phyloP scores from a whole-genome alignment of 192 early-diverging fungal genomes.

The Rhizoclosmatium sp. region DNA sequence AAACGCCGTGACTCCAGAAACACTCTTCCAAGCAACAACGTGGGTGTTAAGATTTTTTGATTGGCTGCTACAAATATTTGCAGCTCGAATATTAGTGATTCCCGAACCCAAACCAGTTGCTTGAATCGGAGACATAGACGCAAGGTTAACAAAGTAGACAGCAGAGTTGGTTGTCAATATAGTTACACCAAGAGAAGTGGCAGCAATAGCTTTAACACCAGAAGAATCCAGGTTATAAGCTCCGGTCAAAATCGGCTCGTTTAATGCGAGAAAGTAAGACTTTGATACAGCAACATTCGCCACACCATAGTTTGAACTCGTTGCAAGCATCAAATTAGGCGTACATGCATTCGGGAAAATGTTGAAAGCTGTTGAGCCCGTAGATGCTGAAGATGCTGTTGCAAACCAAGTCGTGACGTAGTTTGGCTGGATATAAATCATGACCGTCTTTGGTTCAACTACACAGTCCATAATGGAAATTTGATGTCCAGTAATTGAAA shows the following conservation, averaged over 20 bases:
- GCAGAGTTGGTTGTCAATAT: constrained; percentile 12
- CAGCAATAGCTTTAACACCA: background rate
- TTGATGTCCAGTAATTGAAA: constrained; percentile 12
- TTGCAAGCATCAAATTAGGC: constrained; percentile 22
- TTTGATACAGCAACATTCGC: constrained; percentile 17
- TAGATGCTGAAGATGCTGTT: background rate
- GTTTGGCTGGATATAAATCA: background rate
- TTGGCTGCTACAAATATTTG: background rate
- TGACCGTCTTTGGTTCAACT: background rate
- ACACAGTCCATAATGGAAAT: constrained; percentile 26
- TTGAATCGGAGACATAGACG: background rate
- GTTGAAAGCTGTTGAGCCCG: background rate
- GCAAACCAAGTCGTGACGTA: background rate
- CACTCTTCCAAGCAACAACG: constrained; percentile 15
- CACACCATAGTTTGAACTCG: constrained; percentile 14
- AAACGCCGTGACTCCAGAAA: background rate
- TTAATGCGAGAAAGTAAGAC: background rate
- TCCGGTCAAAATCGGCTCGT: background rate
- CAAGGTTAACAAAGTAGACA: background rate
- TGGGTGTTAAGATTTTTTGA: background rate
- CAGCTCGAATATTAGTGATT: background rate
- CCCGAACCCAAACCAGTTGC: background rate
- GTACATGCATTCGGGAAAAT: constrained; percentile 6
- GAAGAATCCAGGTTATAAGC: constrained; percentile 14
- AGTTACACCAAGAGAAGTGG: background rate